Evolutionary conservation across 495 filamentous ascomycete species (phyloP), one percentile per base, ranked within the genome.

Genomic region (Trichoderma asperelloides): DNA sequence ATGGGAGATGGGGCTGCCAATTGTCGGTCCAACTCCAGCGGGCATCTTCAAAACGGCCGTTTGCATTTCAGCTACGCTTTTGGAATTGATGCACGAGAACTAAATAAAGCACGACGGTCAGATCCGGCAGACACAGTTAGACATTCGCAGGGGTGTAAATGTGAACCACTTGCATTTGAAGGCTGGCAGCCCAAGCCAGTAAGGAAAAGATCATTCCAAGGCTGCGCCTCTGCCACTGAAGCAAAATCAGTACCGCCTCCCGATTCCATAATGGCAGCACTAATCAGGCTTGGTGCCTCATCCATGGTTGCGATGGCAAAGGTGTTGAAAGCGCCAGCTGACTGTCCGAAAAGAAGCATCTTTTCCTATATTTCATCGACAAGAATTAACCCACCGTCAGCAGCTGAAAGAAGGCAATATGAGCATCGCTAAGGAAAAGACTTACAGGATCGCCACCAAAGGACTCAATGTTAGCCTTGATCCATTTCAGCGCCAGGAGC

Each of bases 401-500:
- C n/a, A n/a, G 21, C 16, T 55, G 49, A n/a, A 55, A 25, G 4
- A 55, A 55, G 25, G 49, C 9, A 21, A 23, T 21, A 7, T n/a
- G 21, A 25, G 49, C n/a, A 23, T n/a, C 25, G 21, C 25, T n/a
- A n/a, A 9, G 12, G 49, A 23, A 23, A 55, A 55, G 8, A n/a
- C 49, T 55, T 23, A 55, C 64, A 28, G 80, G 75, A 71, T 90
- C 84, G 7, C 88, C 88, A 6, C 87, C 87, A 69, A 90, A 89
- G 2, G 78, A 74, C 12, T 71, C 72, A 68, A 88, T 87, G 70
- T 90, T 83, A 15, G 83, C 80, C 62, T 79, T 77, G 0, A 87
- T 84, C 88, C 88, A 91, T 69, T 89, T 83, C 3, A 90, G 74
- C 28, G 85, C 82, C 30, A 83, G 74, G 65, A 84, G 78, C 73